A percentile compares a stretch with the other conserved stretches of the same genome.
phyloP scores from a whole-genome alignment of 2,329 filamentous ascomycete genomes.

The Trichoderma semiorbis region DNA sequence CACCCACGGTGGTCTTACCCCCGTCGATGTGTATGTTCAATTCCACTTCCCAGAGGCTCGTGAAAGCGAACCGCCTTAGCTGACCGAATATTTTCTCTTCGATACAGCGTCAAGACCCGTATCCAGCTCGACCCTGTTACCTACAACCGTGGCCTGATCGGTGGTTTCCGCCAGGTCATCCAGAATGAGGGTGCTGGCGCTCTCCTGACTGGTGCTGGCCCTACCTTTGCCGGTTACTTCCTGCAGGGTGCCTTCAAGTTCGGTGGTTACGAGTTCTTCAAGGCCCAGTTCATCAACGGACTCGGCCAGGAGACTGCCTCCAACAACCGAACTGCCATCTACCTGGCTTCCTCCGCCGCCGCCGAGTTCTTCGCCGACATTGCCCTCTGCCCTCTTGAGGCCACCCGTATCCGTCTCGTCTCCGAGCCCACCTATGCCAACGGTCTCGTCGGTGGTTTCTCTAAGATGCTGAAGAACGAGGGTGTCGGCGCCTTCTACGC shows the following conservation, averaged over 20 bases:
- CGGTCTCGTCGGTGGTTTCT: slow-evolving; percentile 74
- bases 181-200: slow-evolving; percentile 80
- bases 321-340: slow-evolving; percentile 77
- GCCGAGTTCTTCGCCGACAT: slow-evolving; percentile 73
- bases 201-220: slow-evolving; percentile 80
- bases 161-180: slow-evolving; percentile 83
- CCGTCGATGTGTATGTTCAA: slow-evolving; percentile 96
- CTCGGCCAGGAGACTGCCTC: slow-evolving; percentile 74
- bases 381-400: slow-evolving; percentile 86
- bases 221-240: slow-evolving; percentile 88
- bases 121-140: slow-evolving; percentile 88
- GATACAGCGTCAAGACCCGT: slow-evolving; percentile 81
- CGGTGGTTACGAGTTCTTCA: slow-evolving; percentile 95
- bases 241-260: slow-evolving; percentile 92
- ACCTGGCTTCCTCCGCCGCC: slow-evolving; percentile 65
- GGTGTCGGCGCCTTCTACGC: slow-evolving; percentile 85
- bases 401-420: slow-evolving; percentile 89
- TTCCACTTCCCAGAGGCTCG: neutral
- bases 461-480: slow-evolving; percentile 79
- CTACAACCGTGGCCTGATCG: slow-evolving; percentile 85
- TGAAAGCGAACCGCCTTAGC: neutral
- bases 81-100: slow-evolving; percentile 23
- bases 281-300: slow-evolving; percentile 80
- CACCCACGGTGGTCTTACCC: slow-evolving; percentile 94
- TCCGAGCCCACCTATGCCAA: slow-evolving; percentile 81